Percentiles rank a stretch among this genome's conserved stretches.
These are phyloP conservation scores for Amauroascus verrucosus DNA, from an alignment of 2,329 filamentous ascomycete genomes.

Conservation along the genomic window DNA sequence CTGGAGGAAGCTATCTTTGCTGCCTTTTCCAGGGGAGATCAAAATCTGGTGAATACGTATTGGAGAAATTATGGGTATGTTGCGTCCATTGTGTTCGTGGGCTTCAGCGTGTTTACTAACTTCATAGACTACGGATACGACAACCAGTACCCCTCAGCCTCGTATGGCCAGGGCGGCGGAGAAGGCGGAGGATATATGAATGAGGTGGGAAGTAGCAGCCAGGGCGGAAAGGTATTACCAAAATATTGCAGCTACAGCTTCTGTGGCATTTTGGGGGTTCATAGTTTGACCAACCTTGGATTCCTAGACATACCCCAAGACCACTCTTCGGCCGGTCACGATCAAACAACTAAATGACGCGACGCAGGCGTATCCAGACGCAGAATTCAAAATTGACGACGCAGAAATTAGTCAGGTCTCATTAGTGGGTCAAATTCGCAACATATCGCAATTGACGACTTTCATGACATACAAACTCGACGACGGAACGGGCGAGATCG, in stretches of 20 bases:
- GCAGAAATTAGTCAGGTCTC: slow-evolving; percentile 63
- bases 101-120: neutral
- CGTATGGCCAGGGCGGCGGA: slow-evolving; percentile 46
- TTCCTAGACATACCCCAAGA: neutral
- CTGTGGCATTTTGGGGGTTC: too few species aligned
- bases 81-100: neutral
- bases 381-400: slow-evolving; percentile 76
- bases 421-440: slow-evolving; percentile 82
- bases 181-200: slow-evolving; percentile 51
- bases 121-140: slow-evolving; percentile 27
- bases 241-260: too few species aligned
- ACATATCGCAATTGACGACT: slow-evolving; percentile 74
- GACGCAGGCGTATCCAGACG: slow-evolving; percentile 60
- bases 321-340: slow-evolving; percentile 68
- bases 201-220: slow-evolving; percentile 42
- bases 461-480: slow-evolving; percentile 90
- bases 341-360: slow-evolving; percentile 90
- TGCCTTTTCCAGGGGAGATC: neutral
- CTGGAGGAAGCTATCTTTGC: neutral
- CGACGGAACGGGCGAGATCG: slow-evolving; percentile 85
- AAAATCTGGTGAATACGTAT: neutral
- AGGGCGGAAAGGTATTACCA: slow-evolving; percentile 35
- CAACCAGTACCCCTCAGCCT: slow-evolving; percentile 44
- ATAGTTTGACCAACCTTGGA: too few species aligned
- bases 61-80: slow-evolving; percentile 13